Conservation (phyloP, 2,329 filamentous ascomycete species). For the Salinomyces thailandicus region DNA sequence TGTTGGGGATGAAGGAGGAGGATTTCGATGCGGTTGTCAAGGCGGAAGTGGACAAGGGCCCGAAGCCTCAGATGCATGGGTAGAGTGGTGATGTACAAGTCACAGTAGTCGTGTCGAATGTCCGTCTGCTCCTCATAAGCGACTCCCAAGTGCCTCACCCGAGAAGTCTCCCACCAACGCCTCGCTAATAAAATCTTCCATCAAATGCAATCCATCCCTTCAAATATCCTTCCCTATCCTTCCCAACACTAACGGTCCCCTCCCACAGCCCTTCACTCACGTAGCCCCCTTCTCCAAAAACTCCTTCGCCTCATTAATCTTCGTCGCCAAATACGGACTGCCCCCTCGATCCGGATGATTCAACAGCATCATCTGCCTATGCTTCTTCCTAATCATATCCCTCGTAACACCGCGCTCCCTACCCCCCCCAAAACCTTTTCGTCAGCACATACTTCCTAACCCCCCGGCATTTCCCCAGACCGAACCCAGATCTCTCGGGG, state of each 20-base stretch:
- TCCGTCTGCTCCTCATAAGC: too few relatives aligned
- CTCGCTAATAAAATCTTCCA: conserved; percentile 11
- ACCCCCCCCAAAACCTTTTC: neutral
- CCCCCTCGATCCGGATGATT: conserved; percentile 97
- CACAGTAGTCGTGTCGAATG: too few relatives aligned
- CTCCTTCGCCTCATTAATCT: conserved; percentile 98
- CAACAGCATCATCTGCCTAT: conserved; percentile 88
- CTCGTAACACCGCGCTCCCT: conserved; percentile 83
- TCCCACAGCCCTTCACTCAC: too few relatives aligned
- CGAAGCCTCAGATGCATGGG: neutral
- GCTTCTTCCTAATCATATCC: conserved; percentile 90
- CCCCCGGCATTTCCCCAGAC: neutral
- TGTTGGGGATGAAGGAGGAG: conserved; percentile 30
- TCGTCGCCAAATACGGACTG: conserved; percentile 90
- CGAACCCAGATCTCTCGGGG: neutral
- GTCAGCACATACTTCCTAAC: conserved; percentile 7
- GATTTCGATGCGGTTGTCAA: conserved; percentile 28
- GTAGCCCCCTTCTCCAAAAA: conserved; percentile 62
- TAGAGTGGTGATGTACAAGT: conserved; percentile 2
- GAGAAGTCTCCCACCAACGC: conserved; percentile 11
- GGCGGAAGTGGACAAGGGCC: conserved; percentile 18
- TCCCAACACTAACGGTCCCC: too few relatives aligned
- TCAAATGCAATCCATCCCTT: neutral
- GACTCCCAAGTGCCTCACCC: too few relatives aligned
- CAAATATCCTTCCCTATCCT: too few relatives aligned